Evolutionary conservation across 1,284 basidiomycete genomes (phyloP), one percentile per base, ranked within the genome.

Genomic region (Trametes hirsuta): DNA sequence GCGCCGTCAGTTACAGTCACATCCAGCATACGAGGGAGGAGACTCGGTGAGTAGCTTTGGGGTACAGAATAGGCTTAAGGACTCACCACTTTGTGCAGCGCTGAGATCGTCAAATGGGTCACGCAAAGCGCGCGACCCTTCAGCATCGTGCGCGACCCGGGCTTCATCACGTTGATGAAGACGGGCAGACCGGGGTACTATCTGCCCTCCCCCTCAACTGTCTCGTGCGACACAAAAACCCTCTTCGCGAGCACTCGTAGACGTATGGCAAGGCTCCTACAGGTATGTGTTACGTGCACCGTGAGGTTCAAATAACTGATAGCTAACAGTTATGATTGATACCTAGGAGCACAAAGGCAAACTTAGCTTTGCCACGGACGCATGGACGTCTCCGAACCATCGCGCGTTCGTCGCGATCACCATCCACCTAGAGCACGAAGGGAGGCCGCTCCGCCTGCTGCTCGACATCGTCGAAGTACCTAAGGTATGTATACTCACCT

Each of bases 371-470:
- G 65, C 66, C 0, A 75, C 71, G 0, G 71, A 76, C 54, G 66
- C 68, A 0, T 76, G 75, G 73, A 74, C 72, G 1, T 72, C 70
- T 0, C 71, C 72, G 0, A 76, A 75, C 50, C 72, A 72, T 46
- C 34, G 50, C 0, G 66, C 69, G 1, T 72, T 63, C 30, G 53
- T 74, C 5, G 74, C 69, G 0, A 45, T 72, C 18, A 66, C 63
- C 0, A 70, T 71, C 0, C 71, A 74, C 42, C 54, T 74, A 15
- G 64, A 73, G 35, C 35, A 68, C 0, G 39, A 74, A 1, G 73
- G 74, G 0, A 8, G 62, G 9, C 60, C 63, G 3, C 37, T 73
- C 0, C 46, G 49, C 0, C 55, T 75, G 24, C 35, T 74, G 1
- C 54, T 68, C 0, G 66, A 68, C 34, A 15, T 62, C 3, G 48